Evolutionary conservation across 2,329 filamentous ascomycete genomes (phyloP), one percentile per base, ranked within the genome.

Genomic region (Pseudomassariella vexata): DNA sequence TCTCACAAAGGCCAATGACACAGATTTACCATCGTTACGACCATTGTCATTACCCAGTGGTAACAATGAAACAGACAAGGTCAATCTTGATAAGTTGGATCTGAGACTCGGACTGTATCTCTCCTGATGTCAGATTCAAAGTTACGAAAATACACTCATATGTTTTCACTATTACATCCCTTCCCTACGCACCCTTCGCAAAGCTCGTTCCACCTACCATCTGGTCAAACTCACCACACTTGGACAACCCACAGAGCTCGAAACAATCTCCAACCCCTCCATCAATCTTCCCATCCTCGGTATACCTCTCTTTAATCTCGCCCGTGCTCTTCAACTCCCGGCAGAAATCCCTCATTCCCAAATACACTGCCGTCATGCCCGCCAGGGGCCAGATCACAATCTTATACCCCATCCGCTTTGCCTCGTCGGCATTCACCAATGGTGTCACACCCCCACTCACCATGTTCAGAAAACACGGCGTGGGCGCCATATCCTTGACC

Each of bases 401-500:
- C 33, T 38, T 44, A 40, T 46, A 59, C 5, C 54, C 56, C 14
- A 57, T 33, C 18, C 30, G 40, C 23, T 33, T 37, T 5, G 53
- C 52, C 45, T 52, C 46, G 7, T 28, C 28, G 4, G 44, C 27
- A 31, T 46, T 42, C 5, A 56, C 36, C 7, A 58, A 36, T 3
- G 53, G 55, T 22, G 53, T 58, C 10, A 55, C 48, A 12, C 55
- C 54, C 9, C 55, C 52, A 5, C 42, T 33, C 0, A 57, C 50
- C 47, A 55, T 52, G 38, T 57, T 55, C 19, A 57, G 32, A 15
- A 56, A 41, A 30, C 47, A 52, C 11, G 51, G 53, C 27, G 49
- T 55, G 5, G 51, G 52, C 14, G 41, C 33, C 38, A 48, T 25
- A 17, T 66, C 62, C 24, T 55, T 41, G 15, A 63, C 59, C 3